Evolutionary conservation across 2,329 filamentous ascomycete species (phyloP).

Genomic region (Alternaria sp.): DNA sequence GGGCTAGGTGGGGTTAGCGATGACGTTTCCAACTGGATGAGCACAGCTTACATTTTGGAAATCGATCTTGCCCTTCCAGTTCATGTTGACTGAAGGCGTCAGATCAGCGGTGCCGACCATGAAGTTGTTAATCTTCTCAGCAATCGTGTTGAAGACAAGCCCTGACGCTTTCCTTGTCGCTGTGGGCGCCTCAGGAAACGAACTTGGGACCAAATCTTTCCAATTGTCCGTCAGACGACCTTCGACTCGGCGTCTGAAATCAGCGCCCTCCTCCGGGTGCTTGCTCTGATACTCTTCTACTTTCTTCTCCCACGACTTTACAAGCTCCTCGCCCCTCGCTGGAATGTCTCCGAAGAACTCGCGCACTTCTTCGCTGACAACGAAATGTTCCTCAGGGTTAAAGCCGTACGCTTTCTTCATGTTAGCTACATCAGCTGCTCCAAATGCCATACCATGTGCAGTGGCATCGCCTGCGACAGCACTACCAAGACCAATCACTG

Average conservation of each 20-base stretch:
- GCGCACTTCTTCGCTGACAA: conserved; percentile 55
- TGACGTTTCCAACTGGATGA: rapidly evolving
- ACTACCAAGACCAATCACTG: conserved; percentile 63
- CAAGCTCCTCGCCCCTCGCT: conserved; percentile 54
- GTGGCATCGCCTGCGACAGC: conserved; percentile 60
- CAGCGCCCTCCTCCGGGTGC: conserved; percentile 57
- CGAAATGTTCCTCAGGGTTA: conserved; percentile 57
- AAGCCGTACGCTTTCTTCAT: conserved; percentile 61
- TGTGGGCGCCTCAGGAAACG: conserved; percentile 56
- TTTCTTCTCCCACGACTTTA: conserved; percentile 57
- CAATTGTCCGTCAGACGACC: conserved; percentile 59
- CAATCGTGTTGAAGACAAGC: conserved; percentile 6
- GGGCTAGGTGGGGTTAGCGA: conserved; percentile 26
- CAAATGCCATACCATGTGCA: conserved; percentile 65
- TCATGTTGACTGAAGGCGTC: conserved; percentile 61
- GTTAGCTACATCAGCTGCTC: conserved; percentile 60
- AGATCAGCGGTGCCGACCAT: conserved; percentile 71
- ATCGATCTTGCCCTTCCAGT: conserved; percentile 52
- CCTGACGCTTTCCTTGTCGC: conserved; percentile 56
- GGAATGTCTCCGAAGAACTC: conserved; percentile 53
- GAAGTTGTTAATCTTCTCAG: conserved; percentile 60
- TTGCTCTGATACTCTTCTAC: conserved; percentile 52
- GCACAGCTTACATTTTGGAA: conserved; percentile 49
- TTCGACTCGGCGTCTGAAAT: conserved; percentile 57
- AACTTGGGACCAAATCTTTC: conserved; percentile 57